Base-by-base conservation (phyloP, 805 yeast genomes). In the Sugiyamaella floridensis region DNA sequence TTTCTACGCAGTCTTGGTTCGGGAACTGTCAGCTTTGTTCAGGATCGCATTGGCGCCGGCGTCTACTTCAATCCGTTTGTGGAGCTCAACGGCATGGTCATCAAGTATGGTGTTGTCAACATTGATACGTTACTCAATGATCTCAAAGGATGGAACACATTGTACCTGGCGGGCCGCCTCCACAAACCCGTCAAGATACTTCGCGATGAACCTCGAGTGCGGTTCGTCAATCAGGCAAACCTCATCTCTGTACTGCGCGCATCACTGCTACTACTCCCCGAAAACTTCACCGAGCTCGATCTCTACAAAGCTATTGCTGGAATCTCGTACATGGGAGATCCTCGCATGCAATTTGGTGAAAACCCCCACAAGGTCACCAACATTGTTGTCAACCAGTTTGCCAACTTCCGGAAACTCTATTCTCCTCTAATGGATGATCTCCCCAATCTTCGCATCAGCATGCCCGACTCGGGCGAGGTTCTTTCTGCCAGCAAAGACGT, bases 61-160 rank as follows among this genome's bases (percentile, higher is more conserved):
- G 85, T 92, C 2, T 93, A 92, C 67, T 93, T 88, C 74, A 93
- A 93, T 64, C 98, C 99, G 2, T 93, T 78, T 67, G 89, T 87
- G 6, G 75, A 78, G 45, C 74, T 89, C 50, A 74, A 77, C 50
- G 79, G 81, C 9, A 68, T 73, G 40, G 66, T 78, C 49, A 79
- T 92, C 45, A 93, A 93, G 65, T 93, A 93, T 64, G 99, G 99
- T 12, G 83, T 89, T 11, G 84, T 89, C 1, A 81, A 88, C 4
- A 74, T 79, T 57, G 76, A 79, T 19, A 76, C 76, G 9, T 69
- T 88, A 18, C 68, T 82, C 40, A 73, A 73, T 40, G 99, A 93
- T 69, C 71, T 93, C 26, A 73, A 79, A n/a, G 80, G 84, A 51
- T 93, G 99, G 99, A 74, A 81, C 28, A 79, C 89, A 0, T 77